Evolutionary conservation across 1,139 yeast species (phyloP).

Genomic region (Geotrichum carabidarum): DNA sequence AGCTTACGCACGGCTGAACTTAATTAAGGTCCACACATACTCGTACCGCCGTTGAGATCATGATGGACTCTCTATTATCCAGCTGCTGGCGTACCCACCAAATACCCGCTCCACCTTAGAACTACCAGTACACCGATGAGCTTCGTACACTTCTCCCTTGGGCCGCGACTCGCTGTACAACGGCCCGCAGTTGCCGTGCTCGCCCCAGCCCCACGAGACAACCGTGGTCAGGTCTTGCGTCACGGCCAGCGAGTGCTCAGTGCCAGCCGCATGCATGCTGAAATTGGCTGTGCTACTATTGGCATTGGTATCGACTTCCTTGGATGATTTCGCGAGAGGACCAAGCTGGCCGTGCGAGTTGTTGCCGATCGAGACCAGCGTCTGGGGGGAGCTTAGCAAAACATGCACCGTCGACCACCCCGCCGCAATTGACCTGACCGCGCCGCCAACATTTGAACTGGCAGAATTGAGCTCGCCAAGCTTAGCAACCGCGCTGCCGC

Average conservation of each 20-base stretch:
- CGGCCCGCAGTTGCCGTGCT: slow-evolving; percentile 90
- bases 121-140: not conserved
- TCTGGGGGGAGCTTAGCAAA: slow-evolving; percentile 26
- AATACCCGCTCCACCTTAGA: slow-evolving; percentile 12
- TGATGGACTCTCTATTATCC: slow-evolving; percentile 19
- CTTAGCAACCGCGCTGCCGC: not conserved
- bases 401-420: slow-evolving; percentile 86
- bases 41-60: too few relatives aligned
- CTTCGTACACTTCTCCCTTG: slow-evolving; percentile 5
- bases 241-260: slow-evolving; percentile 73
- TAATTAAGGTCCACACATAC: not conserved
- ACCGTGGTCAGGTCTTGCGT: slow-evolving; percentile 37
- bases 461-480: not conserved
- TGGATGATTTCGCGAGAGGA: slow-evolving; percentile 29
- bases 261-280: slow-evolving; percentile 51
- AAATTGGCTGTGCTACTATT: slow-evolving; percentile 14
- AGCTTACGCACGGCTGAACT: not conserved
- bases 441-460: slow-evolving; percentile 17
- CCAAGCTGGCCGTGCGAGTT: slow-evolving; percentile 67
- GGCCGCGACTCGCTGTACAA: slow-evolving; percentile 23
- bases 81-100: slow-evolving; percentile 25
- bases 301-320: slow-evolving; percentile 11
- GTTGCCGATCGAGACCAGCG: slow-evolving; percentile 58
- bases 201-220: slow-evolving; percentile 97
- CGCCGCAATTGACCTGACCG: slow-evolving; percentile 35